A percentile compares a stretch with the other conserved stretches of the same genome.
phyloP scores from a whole-genome alignment of 345 rosid species.

The Mallotus nudiflorus region DNA sequence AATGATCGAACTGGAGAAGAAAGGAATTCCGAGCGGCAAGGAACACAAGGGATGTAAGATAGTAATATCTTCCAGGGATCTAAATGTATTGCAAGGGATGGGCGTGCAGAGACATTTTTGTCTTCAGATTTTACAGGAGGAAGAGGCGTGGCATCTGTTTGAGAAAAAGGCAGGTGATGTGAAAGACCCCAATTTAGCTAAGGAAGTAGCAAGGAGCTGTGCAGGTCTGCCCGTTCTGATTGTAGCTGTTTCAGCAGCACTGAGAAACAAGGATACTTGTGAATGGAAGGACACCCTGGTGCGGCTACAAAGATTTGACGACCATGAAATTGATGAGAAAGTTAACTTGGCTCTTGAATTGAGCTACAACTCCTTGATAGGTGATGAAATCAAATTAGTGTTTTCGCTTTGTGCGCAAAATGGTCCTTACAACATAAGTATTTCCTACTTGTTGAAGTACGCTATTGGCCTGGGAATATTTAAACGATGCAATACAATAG shows the following conservation, averaged over 20 bases:
- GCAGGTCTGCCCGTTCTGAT: constrained; percentile 29
- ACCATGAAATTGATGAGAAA: background rate
- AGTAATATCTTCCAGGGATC: constrained; percentile 26
- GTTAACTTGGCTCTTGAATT: constrained; percentile 6
- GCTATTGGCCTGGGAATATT: constrained; percentile 30
- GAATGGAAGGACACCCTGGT: constrained; percentile 21
- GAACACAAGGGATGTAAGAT: constrained; percentile 29
- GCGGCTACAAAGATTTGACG: background rate
- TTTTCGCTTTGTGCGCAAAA: constrained; percentile 24
- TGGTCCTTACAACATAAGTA: background rate
- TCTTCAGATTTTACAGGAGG: constrained; percentile 6
- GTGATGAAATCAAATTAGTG: background rate
- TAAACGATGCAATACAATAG: background rate
- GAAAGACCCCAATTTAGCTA: background rate
- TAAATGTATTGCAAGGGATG: constrained; percentile 23
- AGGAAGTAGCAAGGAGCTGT: constrained; percentile 13
- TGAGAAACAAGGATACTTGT: background rate
- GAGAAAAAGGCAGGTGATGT: constrained; percentile 10
- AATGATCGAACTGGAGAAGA: constrained; percentile 14
- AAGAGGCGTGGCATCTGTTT: constrained; percentile 38
- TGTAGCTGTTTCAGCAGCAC: background rate
- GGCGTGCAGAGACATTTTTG: background rate
- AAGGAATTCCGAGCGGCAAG: constrained; percentile 33
- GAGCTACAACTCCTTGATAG: constrained; percentile 1
- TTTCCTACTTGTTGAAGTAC: constrained; percentile 23